Base-by-base conservation (phyloP, 352 stramenopile species). In the Globisporangium abappressorium region DNA sequence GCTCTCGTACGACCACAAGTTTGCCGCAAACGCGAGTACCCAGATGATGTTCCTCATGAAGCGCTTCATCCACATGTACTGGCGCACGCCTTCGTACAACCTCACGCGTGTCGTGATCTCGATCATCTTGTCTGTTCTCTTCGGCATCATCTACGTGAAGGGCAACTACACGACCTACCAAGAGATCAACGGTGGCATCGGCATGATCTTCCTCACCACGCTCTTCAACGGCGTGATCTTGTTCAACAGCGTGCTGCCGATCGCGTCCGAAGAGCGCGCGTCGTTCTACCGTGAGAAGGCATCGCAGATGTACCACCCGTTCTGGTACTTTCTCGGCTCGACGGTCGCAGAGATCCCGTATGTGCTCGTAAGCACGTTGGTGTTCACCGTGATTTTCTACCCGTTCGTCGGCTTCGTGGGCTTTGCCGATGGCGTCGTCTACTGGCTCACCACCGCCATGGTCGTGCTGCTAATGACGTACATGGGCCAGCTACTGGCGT, bases 231-330 rank as follows among this genome's bases (percentile, higher is more conserved):
- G 74, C 34, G 65, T 92, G 22, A 85, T 89, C 46, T 79, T 71
- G 41, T 79, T 94, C 34, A 72, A 88, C 38, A 84, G 67, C 2
- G 76, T 87, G 7, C 61, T 95, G 14, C 73, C 83, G 14, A 66
- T 93, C 9, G 78, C 92, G 82, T 70, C 73, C 34, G 65, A 80
- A 34, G 87, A 97, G 69, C 77, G 91, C 33, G 85, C 84, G 46
- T 87, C 90, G 47, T 97, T 88, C 60, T 97, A 97, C 79, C 71
- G 87, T 7, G 89, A 97, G 66, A 81, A 90, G 47, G 78, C 81
- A 22, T 79, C 83, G 12, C 62, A 84, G 47, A 95, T 92, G 78
- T 97, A 97, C 59, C 62, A 80, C 53, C 57, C 79, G 24, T 66
- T 70, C 24, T 74, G 82, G 47, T 85, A 96, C 22, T 73, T 73